Conservation (phyloP, 805 yeast genomes). For the Metschnikowia vanudenii region DNA sequence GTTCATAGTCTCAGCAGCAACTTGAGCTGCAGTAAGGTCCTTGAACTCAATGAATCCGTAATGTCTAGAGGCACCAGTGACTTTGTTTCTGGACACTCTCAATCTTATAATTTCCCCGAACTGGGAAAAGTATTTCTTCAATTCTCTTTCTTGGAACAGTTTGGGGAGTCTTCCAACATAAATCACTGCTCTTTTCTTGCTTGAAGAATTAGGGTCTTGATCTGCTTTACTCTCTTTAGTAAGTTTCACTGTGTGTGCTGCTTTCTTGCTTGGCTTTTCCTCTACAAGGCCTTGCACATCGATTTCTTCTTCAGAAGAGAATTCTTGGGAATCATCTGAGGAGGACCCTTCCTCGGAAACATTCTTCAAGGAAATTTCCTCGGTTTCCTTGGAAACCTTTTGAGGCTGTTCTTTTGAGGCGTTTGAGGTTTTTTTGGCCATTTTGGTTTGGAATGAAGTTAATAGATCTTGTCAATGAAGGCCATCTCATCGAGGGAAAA, state of each 20-base stretch:
- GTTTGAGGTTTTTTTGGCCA: constrained; percentile 24
- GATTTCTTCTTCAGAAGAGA: constrained; percentile 17
- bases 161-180: constrained; percentile 92
- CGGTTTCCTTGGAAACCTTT: background rate
- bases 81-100: constrained; percentile 82
- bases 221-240: constrained; percentile 18
- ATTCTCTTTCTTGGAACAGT: constrained; percentile 83
- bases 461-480: background rate
- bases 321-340: constrained; percentile 14
- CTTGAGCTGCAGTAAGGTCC: constrained; percentile 68
- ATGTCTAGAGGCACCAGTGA: constrained; percentile 87
- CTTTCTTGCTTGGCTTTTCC: constrained; percentile 5
- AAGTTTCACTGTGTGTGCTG: constrained; percentile 25
- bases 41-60: constrained; percentile 88
- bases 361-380: constrained; percentile 5
- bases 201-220: constrained; percentile 21
- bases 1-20: constrained; percentile 95
- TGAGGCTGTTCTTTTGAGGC: constrained; percentile 16
- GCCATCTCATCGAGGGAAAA: constrained; percentile 19
- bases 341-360: constrained; percentile 9
- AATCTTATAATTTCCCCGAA: constrained; percentile 83
- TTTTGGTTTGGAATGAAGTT: constrained; percentile 16
- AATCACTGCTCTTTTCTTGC: constrained; percentile 57
- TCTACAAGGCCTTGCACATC: constrained; percentile 16
- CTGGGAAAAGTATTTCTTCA: constrained; percentile 79